phyloP scores from a whole-genome alignment of 2,329 filamentous ascomycete species.

The Hypocrella siamensis region DNA sequence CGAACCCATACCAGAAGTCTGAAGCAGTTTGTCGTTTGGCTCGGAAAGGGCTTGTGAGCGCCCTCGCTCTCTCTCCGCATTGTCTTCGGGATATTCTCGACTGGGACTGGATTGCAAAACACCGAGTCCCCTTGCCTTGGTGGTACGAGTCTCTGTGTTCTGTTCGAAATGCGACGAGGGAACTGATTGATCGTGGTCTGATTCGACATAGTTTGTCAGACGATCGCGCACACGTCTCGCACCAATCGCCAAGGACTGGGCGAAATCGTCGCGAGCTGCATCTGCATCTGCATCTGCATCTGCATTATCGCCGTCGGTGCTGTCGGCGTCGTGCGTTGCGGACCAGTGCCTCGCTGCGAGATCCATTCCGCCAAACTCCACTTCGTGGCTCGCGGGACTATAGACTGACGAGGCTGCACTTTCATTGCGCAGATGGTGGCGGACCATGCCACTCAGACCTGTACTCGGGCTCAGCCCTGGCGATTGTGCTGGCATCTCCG shows the following conservation, averaged over 20 bases:
- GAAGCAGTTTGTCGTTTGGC: constrained; percentile 39
- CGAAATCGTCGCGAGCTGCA: constrained; percentile 61
- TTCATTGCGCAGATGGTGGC: constrained; percentile 66
- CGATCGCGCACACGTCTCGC: constrained; percentile 59
- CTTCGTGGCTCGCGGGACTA: constrained; percentile 25
- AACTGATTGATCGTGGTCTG: constrained; percentile 28
- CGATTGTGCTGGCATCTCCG: constrained; percentile 40
- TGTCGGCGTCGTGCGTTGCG: not conserved
- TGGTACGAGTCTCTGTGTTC: constrained; percentile 13
- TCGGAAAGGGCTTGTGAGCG: constrained; percentile 44
- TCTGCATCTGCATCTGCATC: too few species aligned
- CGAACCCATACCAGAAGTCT: constrained; percentile 23
- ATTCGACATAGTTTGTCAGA: constrained; percentile 52
- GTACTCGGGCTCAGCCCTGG: constrained; percentile 57
- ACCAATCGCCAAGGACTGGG: constrained; percentile 54
- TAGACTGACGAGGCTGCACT: constrained; percentile 76
- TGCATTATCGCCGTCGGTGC: not conserved
- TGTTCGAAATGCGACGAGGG: constrained; percentile 20
- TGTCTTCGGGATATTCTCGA: constrained; percentile 44
- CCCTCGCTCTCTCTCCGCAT: constrained; percentile 20
- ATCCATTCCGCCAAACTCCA: constrained; percentile 4
- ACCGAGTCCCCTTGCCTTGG: constrained; percentile 41
- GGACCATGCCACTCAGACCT: constrained; percentile 67
- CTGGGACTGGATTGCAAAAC: constrained; percentile 54
- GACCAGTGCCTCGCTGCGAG: not conserved